Conservation (phyloP, 257 asterid genomes). For the Capsicum baccatum region DNA sequence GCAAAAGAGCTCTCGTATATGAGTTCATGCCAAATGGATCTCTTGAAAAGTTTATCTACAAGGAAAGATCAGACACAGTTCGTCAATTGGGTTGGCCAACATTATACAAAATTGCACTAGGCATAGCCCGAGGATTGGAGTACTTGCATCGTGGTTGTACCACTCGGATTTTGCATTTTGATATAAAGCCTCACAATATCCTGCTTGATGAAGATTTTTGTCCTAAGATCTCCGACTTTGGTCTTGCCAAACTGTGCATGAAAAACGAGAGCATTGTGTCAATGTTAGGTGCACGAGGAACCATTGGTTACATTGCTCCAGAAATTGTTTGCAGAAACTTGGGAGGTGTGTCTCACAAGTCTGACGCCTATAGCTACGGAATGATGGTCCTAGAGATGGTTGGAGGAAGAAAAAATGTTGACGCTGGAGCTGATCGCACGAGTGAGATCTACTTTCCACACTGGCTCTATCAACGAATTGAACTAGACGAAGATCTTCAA, state of each 20-base stretch:
- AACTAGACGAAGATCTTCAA: background rate
- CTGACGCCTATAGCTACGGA: constrained; percentile 50
- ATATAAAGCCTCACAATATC: constrained; percentile 51
- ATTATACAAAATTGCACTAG: constrained; percentile 37
- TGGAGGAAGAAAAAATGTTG: constrained; percentile 26
- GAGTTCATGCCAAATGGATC: constrained; percentile 55
- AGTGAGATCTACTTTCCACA: constrained; percentile 40
- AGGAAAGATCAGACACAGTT: background rate
- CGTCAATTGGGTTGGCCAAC: constrained; percentile 28
- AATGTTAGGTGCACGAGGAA: constrained; percentile 37
- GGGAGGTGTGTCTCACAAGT: constrained; percentile 47
- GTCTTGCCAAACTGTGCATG: constrained; percentile 38
- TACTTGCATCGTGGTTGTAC: constrained; percentile 46
- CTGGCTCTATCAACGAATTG: constrained; percentile 38
- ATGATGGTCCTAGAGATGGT: constrained; percentile 36
- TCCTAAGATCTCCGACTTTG: constrained; percentile 46
- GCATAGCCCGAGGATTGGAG: constrained; percentile 49
- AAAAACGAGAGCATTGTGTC: constrained; percentile 30
- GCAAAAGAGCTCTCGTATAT: constrained; percentile 45
- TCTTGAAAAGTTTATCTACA: constrained; percentile 39
- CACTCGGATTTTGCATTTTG: constrained; percentile 40
- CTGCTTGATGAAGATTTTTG: constrained; percentile 41
- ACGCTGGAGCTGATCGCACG: background rate
- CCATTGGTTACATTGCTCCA: constrained; percentile 41
- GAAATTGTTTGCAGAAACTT: constrained; percentile 37